phyloP scores from a whole-genome alignment of 2,329 filamentous ascomycete species.

The Aspergillus sp. region DNA sequence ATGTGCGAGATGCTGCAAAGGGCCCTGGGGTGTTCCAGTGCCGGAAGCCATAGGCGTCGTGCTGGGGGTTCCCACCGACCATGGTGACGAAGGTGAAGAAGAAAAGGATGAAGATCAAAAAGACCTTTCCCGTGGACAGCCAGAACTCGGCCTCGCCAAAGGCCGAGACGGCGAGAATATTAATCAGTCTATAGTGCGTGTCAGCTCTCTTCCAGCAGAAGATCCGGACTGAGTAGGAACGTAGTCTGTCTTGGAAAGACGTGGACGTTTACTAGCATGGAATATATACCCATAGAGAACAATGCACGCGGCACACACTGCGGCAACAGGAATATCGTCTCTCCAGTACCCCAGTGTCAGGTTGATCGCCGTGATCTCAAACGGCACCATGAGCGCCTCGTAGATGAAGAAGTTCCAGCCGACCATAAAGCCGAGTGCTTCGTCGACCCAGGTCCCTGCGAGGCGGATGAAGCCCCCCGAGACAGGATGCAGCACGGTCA shows the following conservation, averaged over 20 bases:
- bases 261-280: too few relatives aligned
- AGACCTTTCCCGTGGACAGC: slow-evolving; percentile 49
- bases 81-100: slow-evolving; percentile 75
- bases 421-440: slow-evolving; percentile 45
- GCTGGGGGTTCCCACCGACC: slow-evolving; percentile 71
- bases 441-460: slow-evolving; percentile 47
- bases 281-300: neutral
- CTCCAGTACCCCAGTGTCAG: too few relatives aligned
- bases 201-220: too few relatives aligned
- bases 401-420: slow-evolving; percentile 53
- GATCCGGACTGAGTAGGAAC: slow-evolving; percentile 29
- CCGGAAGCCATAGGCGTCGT: slow-evolving; percentile 68
- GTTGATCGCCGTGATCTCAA: slow-evolving; percentile 9
- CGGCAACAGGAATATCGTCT: slow-evolving; percentile 42
- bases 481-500: neutral
- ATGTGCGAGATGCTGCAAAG: slow-evolving; percentile 52
- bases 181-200: neutral
- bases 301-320: slow-evolving; percentile 40
- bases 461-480: slow-evolving; percentile 37
- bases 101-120: slow-evolving; percentile 66
- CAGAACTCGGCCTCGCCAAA: slow-evolving; percentile 17
- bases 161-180: slow-evolving; percentile 9
- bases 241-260: slow-evolving; percentile 7
- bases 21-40: slow-evolving; percentile 44
- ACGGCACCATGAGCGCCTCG: slow-evolving; percentile 39